These are phyloP conservation scores for Microstegium vimineum DNA, from an alignment of 176 grass and related monocot species.

Conservation along the genomic window DNA sequence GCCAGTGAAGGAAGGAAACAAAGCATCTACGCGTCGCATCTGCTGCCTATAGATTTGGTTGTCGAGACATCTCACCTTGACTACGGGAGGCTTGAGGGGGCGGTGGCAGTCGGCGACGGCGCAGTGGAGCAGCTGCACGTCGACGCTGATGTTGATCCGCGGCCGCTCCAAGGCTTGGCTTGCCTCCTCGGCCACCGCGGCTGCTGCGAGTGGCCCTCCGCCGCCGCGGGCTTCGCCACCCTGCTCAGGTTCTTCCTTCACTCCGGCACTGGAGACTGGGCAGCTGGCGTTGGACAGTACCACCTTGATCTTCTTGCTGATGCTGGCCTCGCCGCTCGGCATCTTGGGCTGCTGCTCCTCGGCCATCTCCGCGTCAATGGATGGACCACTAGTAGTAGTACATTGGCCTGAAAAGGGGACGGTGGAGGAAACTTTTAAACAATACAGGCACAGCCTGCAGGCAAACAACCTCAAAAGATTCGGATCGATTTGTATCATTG, in stretches of 20 bases:
- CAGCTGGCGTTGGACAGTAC: background rate
- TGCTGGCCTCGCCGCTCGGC: background rate
- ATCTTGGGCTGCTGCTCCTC: background rate
- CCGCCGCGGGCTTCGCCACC: background rate
- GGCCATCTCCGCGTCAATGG: background rate
- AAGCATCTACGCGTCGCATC: background rate
- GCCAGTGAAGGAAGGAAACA: background rate
- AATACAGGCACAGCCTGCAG: too few species aligned
- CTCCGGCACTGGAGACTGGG: too few species aligned
- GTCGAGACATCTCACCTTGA: background rate
- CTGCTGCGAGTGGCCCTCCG: background rate
- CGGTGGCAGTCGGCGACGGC: background rate
- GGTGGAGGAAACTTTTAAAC: too few species aligned
- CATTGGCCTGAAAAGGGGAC: too few species aligned
- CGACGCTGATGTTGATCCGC: background rate
- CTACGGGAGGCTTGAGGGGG: slow-evolving; percentile 2
- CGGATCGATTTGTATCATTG: too few species aligned
- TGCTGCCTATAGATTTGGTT: background rate
- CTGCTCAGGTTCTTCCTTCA: background rate
- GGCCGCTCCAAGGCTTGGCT: background rate
- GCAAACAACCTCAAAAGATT: too few species aligned
- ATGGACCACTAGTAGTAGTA: background rate
- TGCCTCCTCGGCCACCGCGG: background rate
- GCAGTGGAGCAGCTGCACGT: background rate
- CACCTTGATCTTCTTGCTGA: background rate